Evolutionary conservation across 495 filamentous ascomycete species (phyloP).

Genomic region (Xylaria intraflava): DNA sequence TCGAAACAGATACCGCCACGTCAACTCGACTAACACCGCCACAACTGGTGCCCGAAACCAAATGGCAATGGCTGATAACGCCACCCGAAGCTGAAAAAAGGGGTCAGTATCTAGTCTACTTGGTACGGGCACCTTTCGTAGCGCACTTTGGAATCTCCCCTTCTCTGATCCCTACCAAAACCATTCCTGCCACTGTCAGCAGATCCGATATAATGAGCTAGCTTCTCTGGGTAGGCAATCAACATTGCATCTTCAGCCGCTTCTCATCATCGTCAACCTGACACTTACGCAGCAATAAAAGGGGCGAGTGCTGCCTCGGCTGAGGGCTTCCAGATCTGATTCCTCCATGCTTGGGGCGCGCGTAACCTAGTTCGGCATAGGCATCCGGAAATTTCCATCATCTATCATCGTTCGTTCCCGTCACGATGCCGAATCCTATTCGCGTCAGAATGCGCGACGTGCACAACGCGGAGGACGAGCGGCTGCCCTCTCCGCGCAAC

Average conservation of each 20-base stretch:
- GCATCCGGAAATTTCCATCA: too few relatives aligned
- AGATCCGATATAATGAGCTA: background rate
- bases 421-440: constrained; percentile 30
- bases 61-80: background rate
- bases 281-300: background rate
- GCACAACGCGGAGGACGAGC: constrained; percentile 3
- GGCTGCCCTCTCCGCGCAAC: constrained; percentile 3
- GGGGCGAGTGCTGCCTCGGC: background rate
- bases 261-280: background rate
- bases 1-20: background rate
- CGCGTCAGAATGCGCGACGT: constrained; percentile 38
- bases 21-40: too few relatives aligned
- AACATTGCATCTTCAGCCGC: background rate
- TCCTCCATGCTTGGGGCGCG: background rate
- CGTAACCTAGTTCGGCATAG: background rate
- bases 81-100: background rate
- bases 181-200: background rate
- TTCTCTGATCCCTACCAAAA: background rate
- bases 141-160: too few relatives aligned
- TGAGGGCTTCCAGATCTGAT: background rate
- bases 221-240: background rate
- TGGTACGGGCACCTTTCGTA: too few relatives aligned
- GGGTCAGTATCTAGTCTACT: too few relatives aligned
- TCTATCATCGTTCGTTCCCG: background rate
- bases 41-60: background rate